These are phyloP conservation scores for Rhododendron ferrugineum DNA, from an alignment of 148 eudicot genomes.

Conservation along the genomic window DNA sequence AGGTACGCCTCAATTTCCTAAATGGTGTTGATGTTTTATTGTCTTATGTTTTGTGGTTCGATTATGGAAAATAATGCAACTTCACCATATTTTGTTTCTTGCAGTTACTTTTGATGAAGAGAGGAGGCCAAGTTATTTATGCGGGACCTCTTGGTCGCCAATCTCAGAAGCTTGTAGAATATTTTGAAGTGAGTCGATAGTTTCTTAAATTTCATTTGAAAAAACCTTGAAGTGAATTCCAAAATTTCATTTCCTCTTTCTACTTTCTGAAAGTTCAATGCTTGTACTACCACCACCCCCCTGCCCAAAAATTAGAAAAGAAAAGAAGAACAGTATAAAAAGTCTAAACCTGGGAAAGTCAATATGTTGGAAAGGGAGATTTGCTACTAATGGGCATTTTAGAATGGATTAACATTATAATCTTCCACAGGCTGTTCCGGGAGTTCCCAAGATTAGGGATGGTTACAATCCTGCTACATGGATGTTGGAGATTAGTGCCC, in stretches of 20 bases:
- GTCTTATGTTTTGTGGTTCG: not conserved
- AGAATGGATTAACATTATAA: slow-evolving; percentile 8
- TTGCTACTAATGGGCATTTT: not conserved
- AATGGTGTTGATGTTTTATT: not conserved
- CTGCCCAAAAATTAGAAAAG: not conserved
- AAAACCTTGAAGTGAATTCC: not conserved
- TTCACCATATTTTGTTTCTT: slow-evolving; percentile 2
- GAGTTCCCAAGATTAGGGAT: slow-evolving; percentile 48
- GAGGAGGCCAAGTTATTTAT: slow-evolving; percentile 70
- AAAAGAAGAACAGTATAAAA: not conserved
- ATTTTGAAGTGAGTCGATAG: slow-evolving; percentile 48
- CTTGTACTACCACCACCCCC: not conserved
- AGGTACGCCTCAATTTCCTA: slow-evolving; percentile 22
- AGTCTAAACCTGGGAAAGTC: not conserved
- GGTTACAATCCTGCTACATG: slow-evolving; percentile 81
- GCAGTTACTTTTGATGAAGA: slow-evolving; percentile 73
- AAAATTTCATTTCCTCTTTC: not conserved
- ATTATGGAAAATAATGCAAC: not conserved
- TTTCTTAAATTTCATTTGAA: not conserved
- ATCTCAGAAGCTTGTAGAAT: slow-evolving; percentile 52
- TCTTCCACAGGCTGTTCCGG: slow-evolving; percentile 42
- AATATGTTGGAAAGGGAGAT: not conserved
- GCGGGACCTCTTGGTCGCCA: slow-evolving; percentile 62
- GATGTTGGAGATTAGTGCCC: slow-evolving; percentile 64
- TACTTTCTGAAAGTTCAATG: not conserved